These are phyloP conservation scores for Martiniozyma abietophila DNA, from an alignment of 805 yeast species.

Conservation along the genomic window DNA sequence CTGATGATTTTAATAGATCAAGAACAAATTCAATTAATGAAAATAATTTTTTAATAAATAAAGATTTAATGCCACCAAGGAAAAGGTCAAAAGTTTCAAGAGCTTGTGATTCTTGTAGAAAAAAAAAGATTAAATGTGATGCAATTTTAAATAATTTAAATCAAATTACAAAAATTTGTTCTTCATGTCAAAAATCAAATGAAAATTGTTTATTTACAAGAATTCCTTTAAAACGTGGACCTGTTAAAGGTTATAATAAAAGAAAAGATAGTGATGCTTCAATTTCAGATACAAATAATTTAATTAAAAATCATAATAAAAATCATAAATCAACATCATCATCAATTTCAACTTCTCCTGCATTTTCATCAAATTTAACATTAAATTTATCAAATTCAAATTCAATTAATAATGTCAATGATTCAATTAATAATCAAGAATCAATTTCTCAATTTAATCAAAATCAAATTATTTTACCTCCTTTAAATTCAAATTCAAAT, in stretches of 20 bases:
- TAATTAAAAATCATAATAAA: not conserved
- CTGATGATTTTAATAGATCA: not conserved
- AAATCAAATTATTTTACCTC: conserved; percentile 19
- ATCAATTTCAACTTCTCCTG: not conserved
- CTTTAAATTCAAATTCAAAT: conserved; percentile 16
- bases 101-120: conserved; percentile 74
- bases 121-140: conserved; percentile 65
- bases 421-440: too few species aligned
- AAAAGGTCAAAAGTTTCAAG: conserved; percentile 67
- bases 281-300: not conserved
- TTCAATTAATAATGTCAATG: too few species aligned
- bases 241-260: conserved; percentile 54
- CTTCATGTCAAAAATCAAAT: conserved; percentile 51
- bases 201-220: conserved; percentile 62
- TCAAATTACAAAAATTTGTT: conserved; percentile 44
- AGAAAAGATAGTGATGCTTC: conserved; percentile 1
- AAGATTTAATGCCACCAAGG: conserved; percentile 26
- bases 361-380: not conserved
- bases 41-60: not conserved
- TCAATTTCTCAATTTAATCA: conserved; percentile 6
- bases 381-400: too few species aligned
- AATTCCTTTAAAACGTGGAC: conserved; percentile 71
- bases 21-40: not conserved
- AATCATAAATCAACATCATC: not conserved
- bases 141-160: conserved; percentile 43